Conservation (phyloP, 768 basidiomycete species). For the Tubosaeta sp. region DNA sequence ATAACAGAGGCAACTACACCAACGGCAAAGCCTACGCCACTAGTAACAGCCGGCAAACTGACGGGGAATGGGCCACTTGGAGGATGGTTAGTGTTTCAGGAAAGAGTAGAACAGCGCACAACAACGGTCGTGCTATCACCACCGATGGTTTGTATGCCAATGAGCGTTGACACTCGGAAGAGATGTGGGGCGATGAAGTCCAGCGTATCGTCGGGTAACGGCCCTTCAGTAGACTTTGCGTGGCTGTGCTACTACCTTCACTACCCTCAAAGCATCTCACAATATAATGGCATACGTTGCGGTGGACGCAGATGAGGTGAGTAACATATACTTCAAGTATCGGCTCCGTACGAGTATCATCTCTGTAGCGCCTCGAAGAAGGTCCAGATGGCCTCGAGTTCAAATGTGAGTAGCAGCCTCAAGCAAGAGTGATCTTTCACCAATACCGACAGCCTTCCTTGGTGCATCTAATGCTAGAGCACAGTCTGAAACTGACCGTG, state of each 20-base stretch:
- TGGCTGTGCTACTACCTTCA: background rate
- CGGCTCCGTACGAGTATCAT: conserved; percentile 1
- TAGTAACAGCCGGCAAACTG: conserved; percentile 28
- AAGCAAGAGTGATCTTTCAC: background rate
- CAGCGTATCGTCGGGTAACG: too few relatives aligned
- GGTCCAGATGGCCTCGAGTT: conserved; percentile 69
- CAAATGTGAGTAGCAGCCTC: conserved; percentile 47
- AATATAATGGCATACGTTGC: conserved; percentile 63
- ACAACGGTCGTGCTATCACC: conserved; percentile 80
- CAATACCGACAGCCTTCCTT: conserved; percentile 48
- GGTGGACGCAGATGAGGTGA: conserved; percentile 67
- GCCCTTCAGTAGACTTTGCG: too few relatives aligned
- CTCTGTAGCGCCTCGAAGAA: conserved; percentile 52
- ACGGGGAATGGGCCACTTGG: conserved; percentile 55
- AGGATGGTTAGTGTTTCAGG: conserved; percentile 4
- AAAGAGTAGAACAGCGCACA: conserved; percentile 49
- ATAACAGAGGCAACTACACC: conserved; percentile 89
- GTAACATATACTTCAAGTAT: conserved; percentile 12
- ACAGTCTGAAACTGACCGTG: conserved; percentile 38
- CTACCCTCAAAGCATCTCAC: background rate
- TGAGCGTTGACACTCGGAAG: too few relatives aligned
- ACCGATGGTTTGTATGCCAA: too few relatives aligned
- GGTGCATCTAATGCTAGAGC: conserved; percentile 31
- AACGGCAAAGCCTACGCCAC: conserved; percentile 83
- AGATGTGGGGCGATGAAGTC: too few relatives aligned